Conservation (phyloP, 257 asterid species). For the Scutellaria minor region DNA sequence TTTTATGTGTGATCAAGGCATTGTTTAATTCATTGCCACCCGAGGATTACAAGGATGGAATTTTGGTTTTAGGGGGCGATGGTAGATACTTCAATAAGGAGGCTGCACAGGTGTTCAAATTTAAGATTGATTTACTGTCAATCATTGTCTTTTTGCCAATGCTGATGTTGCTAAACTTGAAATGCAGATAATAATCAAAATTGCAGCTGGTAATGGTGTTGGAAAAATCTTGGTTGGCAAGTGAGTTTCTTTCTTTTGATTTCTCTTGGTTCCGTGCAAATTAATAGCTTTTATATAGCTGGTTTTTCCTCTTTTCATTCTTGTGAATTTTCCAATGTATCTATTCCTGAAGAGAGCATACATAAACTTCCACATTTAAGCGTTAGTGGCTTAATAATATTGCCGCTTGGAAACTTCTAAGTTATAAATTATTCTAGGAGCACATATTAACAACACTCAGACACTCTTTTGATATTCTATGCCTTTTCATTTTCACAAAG, state of each 20-base stretch:
- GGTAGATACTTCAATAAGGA: constrained; percentile 93
- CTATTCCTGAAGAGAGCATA: background rate
- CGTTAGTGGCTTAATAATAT: constrained; percentile 5
- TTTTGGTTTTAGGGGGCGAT: constrained; percentile 92
- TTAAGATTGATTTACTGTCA: background rate
- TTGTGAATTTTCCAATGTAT: constrained; percentile 7
- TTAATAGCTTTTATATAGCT: background rate
- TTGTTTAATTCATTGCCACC: constrained; percentile 82
- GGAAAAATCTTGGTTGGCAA: constrained; percentile 87
- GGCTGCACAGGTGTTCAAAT: constrained; percentile 81
- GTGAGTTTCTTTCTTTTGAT: constrained; percentile 51
- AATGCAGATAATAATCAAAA: constrained; percentile 86
- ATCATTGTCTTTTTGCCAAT: constrained; percentile 22
- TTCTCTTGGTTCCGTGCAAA: constrained; percentile 22
- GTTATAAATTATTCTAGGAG: background rate
- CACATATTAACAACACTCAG: background rate
- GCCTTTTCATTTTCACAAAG: background rate
- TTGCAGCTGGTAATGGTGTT: constrained; percentile 94
- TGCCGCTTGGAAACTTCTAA: background rate
- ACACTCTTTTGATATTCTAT: background rate
- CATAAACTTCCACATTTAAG: background rate
- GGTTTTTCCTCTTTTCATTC: background rate
- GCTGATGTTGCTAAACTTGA: constrained; percentile 36
- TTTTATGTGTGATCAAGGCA: constrained; percentile 58
- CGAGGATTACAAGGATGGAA: constrained; percentile 81